phyloP scores from a whole-genome alignment of 768 basidiomycete genomes.

The Aureoboletus auriporus region DNA sequence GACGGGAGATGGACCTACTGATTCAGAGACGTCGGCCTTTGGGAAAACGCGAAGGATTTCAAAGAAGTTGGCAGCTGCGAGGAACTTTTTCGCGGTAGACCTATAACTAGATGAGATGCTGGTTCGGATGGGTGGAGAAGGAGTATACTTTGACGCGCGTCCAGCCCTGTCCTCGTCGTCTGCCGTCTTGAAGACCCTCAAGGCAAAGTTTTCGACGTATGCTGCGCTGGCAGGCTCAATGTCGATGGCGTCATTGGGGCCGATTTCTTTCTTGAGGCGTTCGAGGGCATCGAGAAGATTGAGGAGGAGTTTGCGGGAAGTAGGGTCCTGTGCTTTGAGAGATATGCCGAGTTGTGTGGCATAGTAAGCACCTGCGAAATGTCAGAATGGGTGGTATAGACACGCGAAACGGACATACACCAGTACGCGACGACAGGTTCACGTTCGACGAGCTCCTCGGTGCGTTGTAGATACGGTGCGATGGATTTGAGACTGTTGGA shows the following conservation, averaged over 20 bases:
- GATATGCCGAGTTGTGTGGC: conserved; percentile 86
- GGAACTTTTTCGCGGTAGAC: conserved; percentile 89
- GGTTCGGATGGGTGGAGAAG: neutral
- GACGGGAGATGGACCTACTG: conserved; percentile 37
- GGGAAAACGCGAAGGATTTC: conserved; percentile 82
- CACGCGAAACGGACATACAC: conserved; percentile 56
- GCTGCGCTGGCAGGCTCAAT: conserved; percentile 80
- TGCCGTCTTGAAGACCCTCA: conserved; percentile 82
- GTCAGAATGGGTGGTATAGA: conserved; percentile 1
- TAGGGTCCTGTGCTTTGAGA: conserved; percentile 59
- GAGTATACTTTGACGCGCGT: conserved; percentile 63
- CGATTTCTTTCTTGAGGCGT: conserved; percentile 71
- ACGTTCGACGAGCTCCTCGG: conserved; percentile 76
- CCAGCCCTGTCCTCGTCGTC: conserved; percentile 89
- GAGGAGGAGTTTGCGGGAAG: conserved; percentile 66
- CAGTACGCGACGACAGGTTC: conserved; percentile 93
- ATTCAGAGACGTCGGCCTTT: conserved; percentile 50
- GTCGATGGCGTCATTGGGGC: conserved; percentile 74
- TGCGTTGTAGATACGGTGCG: conserved; percentile 81
- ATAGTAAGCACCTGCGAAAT: conserved; percentile 74
- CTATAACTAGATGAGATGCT: conserved; percentile 37
- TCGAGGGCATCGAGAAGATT: conserved; percentile 77
- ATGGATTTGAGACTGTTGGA: conserved; percentile 63
- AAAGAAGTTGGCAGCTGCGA: conserved; percentile 92
- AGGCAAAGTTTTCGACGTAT: conserved; percentile 93